Evolutionary conservation across 805 yeast species (phyloP), one percentile per base, ranked within the genome.

Genomic region (Lipomyces lipofer): DNA sequence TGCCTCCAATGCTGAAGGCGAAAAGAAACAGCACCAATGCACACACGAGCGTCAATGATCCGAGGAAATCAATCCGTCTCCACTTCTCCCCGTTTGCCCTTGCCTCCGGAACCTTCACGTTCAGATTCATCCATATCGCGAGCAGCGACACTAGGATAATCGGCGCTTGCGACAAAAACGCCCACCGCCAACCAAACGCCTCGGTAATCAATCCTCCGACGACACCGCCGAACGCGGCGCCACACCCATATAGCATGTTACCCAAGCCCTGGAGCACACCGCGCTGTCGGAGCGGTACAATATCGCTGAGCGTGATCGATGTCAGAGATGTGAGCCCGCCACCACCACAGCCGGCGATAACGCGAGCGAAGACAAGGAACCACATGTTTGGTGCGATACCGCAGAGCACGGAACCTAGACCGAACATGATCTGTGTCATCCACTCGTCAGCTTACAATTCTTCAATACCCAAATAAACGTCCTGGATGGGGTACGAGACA

Each of bases 321-420:
- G 88, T 79, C 63, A 88, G 72, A 0, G 91, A 77, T 48, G 84
- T 81, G 64, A 89, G 79, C 0, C 96, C 96, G 6, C 96, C 94
- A n/a, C 95, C 96, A 13, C 96, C 96, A 51, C 86, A 77, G 15
- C 97, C 97, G 22, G 95, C 83, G 47, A 89, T 75, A 56, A 87
- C 84, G 63, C 95, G 76, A 0, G 65, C 66, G 38, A 48, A 46
- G 12, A 63, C 63, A n/a, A 64, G 58, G 1, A 46, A 44, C 57
- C 53, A 56, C 29, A 86, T 83, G 35, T 51, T 58, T n/a, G 54
- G 57, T 9, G 63, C 55, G 35, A 53, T 17, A 1, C 86, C 91
- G 52, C 82, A 78, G 27, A 78, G 50, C 13, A 74, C 62, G 63
- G 82, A 78, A 24, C 84, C 84, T n/a, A 77, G 22, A 1, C 74